These are phyloP conservation scores for Mucor irregularis DNA, from an alignment of 371 early-diverging fungal species.

Conservation along the genomic window DNA sequence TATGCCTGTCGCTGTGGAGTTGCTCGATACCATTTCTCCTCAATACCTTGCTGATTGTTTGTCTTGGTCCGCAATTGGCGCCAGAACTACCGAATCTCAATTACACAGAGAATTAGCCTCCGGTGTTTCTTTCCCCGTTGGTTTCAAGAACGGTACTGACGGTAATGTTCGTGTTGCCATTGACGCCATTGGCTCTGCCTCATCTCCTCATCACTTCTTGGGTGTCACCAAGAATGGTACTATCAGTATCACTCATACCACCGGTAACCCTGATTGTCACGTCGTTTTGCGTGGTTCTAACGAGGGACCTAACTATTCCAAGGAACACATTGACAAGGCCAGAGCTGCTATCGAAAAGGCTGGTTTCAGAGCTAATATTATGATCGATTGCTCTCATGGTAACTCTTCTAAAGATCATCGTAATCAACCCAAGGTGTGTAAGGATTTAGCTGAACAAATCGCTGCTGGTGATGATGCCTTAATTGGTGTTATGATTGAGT, in stretches of 20 bases:
- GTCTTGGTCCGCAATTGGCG: slow-evolving; percentile 95
- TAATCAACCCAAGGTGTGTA: slow-evolving; percentile 69
- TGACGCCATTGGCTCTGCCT: slow-evolving; percentile 90
- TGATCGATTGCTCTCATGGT: slow-evolving; percentile 89
- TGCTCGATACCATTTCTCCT: slow-evolving; percentile 93
- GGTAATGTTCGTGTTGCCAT: slow-evolving; percentile 87
- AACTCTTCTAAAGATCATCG: slow-evolving; percentile 77
- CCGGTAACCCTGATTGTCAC: slow-evolving; percentile 74
- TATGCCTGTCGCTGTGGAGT: slow-evolving; percentile 87
- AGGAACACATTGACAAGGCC: slow-evolving; percentile 57
- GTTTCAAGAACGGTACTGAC: slow-evolving; percentile 95
- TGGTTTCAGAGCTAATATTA: slow-evolving; percentile 58
- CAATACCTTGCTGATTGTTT: slow-evolving; percentile 92
- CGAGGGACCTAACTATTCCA: slow-evolving; percentile 83
- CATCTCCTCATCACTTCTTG: slow-evolving; percentile 86
- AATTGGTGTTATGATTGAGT: slow-evolving; percentile 94
- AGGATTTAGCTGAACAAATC: slow-evolving; percentile 58
- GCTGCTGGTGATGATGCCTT: slow-evolving; percentile 71
- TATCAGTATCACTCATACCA: slow-evolving; percentile 86
- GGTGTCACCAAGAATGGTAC: slow-evolving; percentile 93
- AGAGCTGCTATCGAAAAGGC: slow-evolving; percentile 60
- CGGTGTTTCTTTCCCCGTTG: slow-evolving; percentile 93
- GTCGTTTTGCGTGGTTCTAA: slow-evolving; percentile 73
- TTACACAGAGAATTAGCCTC: slow-evolving; percentile 93
- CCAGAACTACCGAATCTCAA: slow-evolving; percentile 92